These are phyloP conservation scores for Fragaria iinumae DNA, from an alignment of 306 rosid genomes.

Conservation along the genomic window DNA sequence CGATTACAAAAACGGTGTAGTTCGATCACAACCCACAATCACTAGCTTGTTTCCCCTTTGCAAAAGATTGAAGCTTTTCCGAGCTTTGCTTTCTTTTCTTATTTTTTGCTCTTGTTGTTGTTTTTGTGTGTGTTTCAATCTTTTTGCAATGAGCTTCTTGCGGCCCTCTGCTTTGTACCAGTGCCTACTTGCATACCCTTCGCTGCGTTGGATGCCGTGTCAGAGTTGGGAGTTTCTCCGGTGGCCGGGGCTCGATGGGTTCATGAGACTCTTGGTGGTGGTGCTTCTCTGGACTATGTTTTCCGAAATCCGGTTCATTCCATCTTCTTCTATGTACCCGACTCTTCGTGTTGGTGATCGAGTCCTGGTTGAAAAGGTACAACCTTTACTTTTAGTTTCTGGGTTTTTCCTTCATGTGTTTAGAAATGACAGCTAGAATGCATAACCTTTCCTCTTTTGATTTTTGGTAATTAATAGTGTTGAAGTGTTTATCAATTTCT, in stretches of 20 bases:
- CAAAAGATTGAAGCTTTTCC: conserved; percentile 7
- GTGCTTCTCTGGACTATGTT: conserved; percentile 67
- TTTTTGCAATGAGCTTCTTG: conserved; percentile 55
- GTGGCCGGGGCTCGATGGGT: conserved; percentile 79
- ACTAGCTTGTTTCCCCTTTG: conserved; percentile 12
- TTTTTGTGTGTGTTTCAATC: conserved; percentile 15
- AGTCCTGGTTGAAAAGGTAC: conserved; percentile 67
- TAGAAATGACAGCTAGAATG: background rate
- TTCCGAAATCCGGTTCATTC: conserved; percentile 69
- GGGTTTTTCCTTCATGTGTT: background rate
- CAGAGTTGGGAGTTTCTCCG: conserved; percentile 77
- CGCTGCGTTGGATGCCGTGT: conserved; percentile 70
- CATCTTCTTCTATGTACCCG: conserved; percentile 84
- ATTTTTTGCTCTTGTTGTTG: background rate
- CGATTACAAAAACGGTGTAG: conserved; percentile 4
- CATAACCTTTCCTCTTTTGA: background rate
- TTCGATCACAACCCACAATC: conserved; percentile 13
- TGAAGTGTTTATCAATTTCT: background rate
- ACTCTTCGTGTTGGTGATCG: conserved; percentile 84
- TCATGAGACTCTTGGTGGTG: conserved; percentile 59
- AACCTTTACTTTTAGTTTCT: background rate
- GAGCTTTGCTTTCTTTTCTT: background rate
- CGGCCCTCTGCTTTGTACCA: conserved; percentile 58
- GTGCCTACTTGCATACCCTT: conserved; percentile 37
- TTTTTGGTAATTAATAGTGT: background rate